Conservation (phyloP, 2,329 filamentous ascomycete species). For the Pseudogymnoascus sp. region DNA sequence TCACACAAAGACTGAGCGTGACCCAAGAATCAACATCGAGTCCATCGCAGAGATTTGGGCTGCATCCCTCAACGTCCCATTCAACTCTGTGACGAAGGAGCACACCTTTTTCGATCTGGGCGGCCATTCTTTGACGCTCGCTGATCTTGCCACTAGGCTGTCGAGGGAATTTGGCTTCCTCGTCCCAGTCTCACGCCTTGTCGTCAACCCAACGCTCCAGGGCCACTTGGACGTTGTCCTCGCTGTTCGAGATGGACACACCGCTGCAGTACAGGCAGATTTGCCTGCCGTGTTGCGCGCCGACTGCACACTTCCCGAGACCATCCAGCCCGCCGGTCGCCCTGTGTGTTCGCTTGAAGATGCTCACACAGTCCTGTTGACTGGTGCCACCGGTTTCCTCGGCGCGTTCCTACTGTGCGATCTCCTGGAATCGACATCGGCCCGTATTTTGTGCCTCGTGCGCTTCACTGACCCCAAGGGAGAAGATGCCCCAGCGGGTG, state of each 20-base stretch:
- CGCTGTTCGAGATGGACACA: conserved; percentile 62
- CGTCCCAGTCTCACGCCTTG: conserved; percentile 62
- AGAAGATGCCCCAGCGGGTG: conserved; percentile 56
- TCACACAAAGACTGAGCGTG: conserved; percentile 39
- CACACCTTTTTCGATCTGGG: conserved; percentile 78
- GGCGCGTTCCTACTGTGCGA: conserved; percentile 67
- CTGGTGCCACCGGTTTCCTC: conserved; percentile 68
- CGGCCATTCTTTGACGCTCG: conserved; percentile 70
- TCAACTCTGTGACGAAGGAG: conserved; percentile 54
- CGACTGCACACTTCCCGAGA: conserved; percentile 59
- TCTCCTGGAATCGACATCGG: conserved; percentile 59
- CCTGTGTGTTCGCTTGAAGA: conserved; percentile 53
- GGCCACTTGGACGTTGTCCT: conserved; percentile 67
- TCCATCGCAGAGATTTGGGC: conserved; percentile 68
- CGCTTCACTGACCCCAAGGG: conserved; percentile 61
- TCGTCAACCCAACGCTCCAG: conserved; percentile 61
- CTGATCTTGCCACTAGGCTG: conserved; percentile 64
- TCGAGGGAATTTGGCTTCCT: conserved; percentile 65
- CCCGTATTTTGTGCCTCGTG: conserved; percentile 64
- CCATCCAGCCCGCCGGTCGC: conserved; percentile 52
- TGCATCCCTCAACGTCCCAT: conserved; percentile 57
- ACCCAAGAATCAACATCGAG: conserved; percentile 58
- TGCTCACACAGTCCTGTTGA: conserved; percentile 62
- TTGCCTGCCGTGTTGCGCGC: conserved; percentile 60
- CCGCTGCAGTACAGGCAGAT: conserved; percentile 67